A percentile compares a stretch with the other conserved stretches of the same genome.
phyloP scores from a whole-genome alignment of 495 filamentous ascomycete species.

The Bathelium albidoporum region DNA sequence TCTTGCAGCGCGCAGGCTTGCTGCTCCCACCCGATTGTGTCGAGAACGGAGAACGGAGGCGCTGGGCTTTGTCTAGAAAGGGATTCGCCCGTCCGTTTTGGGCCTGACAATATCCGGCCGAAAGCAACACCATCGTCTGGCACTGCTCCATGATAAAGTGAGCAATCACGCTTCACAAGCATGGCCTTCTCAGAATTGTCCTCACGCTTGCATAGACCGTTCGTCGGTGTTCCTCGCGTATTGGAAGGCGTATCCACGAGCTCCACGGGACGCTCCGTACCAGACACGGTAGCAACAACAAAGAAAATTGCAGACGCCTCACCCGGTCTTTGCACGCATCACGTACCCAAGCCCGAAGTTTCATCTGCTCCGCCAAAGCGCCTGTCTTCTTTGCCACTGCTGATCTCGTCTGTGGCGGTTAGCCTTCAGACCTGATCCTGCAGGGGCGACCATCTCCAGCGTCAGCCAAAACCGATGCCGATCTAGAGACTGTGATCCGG shows the following conservation, averaged over 20 bases:
- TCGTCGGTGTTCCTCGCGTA: background rate
- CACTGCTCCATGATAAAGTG: background rate
- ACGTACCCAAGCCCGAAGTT: background rate
- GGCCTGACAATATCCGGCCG: background rate
- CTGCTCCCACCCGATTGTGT: background rate
- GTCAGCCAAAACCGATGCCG: constrained; percentile 1
- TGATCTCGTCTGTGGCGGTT: background rate
- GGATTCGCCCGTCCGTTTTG: background rate
- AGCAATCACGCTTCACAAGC: background rate
- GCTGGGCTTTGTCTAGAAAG: background rate
- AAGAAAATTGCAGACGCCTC: background rate
- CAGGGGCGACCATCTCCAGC: background rate
- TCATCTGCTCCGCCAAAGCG: background rate
- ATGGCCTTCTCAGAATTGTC: background rate
- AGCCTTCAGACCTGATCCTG: background rate
- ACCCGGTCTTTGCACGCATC: background rate
- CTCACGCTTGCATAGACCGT: background rate
- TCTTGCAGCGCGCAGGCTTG: background rate
- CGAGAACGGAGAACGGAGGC: background rate
- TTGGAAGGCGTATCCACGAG: background rate
- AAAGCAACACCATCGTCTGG: background rate
- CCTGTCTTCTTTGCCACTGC: background rate
- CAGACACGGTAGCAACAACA: background rate
- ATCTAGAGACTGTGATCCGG: background rate
- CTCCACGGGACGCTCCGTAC: background rate